These are phyloP conservation scores for Fusarium subglutinans DNA, from an alignment of 2,329 filamentous ascomycete species.

Conservation along the genomic window DNA sequence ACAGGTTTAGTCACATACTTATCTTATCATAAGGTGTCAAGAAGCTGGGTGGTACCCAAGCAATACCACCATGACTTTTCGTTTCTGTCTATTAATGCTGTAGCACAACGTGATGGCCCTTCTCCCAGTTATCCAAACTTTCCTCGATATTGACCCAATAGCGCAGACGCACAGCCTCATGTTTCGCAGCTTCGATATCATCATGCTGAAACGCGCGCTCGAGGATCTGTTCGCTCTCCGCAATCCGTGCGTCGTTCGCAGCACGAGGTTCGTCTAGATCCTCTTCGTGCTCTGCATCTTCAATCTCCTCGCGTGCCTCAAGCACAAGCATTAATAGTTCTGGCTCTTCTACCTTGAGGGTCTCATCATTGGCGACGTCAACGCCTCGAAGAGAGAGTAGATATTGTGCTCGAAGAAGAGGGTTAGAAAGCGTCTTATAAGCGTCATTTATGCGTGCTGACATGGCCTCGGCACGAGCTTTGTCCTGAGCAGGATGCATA, in stretches of 20 bases:
- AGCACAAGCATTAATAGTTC: conserved; percentile 81
- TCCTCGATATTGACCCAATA: conserved; percentile 93
- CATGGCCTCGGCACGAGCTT: conserved; percentile 75
- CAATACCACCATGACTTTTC: not conserved
- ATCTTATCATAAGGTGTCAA: not conserved
- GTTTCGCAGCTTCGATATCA: conserved; percentile 72
- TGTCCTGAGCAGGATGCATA: conserved; percentile 63
- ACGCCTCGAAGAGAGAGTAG: conserved; percentile 78
- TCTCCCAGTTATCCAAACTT: conserved; percentile 84
- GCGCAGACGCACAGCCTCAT: conserved; percentile 78
- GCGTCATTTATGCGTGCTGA: conserved; percentile 90
- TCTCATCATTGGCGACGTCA: conserved; percentile 83
- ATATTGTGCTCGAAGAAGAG: conserved; percentile 88
- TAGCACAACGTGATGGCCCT: conserved; percentile 69
- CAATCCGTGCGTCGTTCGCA: conserved; percentile 75
- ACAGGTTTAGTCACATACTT: not conserved
- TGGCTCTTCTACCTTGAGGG: conserved; percentile 71
- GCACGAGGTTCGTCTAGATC: conserved; percentile 67
- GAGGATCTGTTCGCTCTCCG: conserved; percentile 68
- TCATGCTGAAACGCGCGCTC: conserved; percentile 72
- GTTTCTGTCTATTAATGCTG: conserved; percentile 52
- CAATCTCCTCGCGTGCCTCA: conserved; percentile 80
- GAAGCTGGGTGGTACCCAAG: not conserved
- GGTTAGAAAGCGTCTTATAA: conserved; percentile 83
- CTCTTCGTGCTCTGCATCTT: conserved; percentile 73